phyloP scores from a whole-genome alignment of 2,329 filamentous ascomycete genomes.

The Microsporum canis region DNA sequence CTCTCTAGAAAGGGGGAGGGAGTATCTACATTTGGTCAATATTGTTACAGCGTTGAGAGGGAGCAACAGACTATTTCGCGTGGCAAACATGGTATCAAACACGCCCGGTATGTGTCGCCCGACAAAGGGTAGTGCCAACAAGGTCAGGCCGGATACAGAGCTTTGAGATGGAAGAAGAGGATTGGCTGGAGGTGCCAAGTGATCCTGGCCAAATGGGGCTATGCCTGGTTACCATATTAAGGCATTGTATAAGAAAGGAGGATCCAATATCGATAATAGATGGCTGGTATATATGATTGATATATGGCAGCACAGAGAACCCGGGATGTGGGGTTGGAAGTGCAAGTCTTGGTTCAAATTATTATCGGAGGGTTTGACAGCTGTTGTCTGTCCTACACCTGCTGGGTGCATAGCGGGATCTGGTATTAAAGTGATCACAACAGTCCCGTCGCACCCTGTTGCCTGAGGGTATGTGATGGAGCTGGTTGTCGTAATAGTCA shows the following conservation, averaged over 20 bases:
- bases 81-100: slow-evolving; percentile 3
- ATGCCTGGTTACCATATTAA: not conserved
- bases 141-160: not conserved
- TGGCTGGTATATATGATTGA: not conserved
- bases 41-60: slow-evolving; percentile 1
- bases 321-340: not conserved
- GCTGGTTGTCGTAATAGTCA: not conserved
- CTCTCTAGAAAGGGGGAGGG: not conserved
- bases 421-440: not conserved
- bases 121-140: slow-evolving; percentile 4
- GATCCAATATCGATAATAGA: not conserved
- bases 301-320: not conserved
- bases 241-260: not conserved
- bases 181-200: not conserved
- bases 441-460: not conserved
- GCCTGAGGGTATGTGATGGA: not conserved
- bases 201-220: not conserved
- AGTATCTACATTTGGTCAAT: not conserved
- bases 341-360: not conserved
- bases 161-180: not conserved
- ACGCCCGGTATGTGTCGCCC: not conserved
- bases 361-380: not conserved
- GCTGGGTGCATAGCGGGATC: not conserved
- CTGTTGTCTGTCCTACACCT: not conserved
- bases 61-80: not conserved